Conservation (phyloP, 1,139 yeast species). For the Suhomyces taliae region DNA sequence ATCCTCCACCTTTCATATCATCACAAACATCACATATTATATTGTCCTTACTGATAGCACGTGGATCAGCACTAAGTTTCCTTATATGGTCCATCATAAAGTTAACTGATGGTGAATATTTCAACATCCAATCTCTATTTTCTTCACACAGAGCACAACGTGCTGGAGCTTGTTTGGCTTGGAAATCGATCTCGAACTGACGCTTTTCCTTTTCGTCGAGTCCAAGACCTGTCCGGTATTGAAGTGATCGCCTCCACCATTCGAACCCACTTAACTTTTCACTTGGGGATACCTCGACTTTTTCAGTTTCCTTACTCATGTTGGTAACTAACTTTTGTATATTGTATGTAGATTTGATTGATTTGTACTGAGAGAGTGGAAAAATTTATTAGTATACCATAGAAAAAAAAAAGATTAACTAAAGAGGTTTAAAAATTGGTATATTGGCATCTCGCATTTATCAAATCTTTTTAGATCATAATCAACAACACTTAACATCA, state of each 20-base stretch:
- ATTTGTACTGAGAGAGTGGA: no score
- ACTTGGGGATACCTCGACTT: constrained; percentile 9
- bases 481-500: neutral
- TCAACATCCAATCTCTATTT: constrained; percentile 75
- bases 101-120: constrained; percentile 79
- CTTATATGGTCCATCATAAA: constrained; percentile 86
- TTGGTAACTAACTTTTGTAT: neutral
- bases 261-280: constrained; percentile 52
- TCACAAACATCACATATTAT: constrained; percentile 85
- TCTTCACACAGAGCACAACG: constrained; percentile 66
- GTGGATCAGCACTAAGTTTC: constrained; percentile 39
- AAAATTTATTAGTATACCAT: no score
- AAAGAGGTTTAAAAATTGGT: neutral
- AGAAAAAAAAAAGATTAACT: neutral
- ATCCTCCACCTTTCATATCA: constrained; percentile 88
- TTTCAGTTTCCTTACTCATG: neutral
- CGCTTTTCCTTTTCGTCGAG: constrained; percentile 50
- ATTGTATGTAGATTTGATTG: neutral
- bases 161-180: constrained; percentile 46
- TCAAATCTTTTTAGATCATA: neutral
- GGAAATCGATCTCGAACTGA: constrained; percentile 61
- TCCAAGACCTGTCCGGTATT: constrained; percentile 74
- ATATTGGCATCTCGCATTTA: neutral
- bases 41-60: constrained; percentile 29
- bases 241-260: constrained; percentile 79